phyloP scores from a whole-genome alignment of 305 asterid species.

The Solanum hybrid region DNA sequence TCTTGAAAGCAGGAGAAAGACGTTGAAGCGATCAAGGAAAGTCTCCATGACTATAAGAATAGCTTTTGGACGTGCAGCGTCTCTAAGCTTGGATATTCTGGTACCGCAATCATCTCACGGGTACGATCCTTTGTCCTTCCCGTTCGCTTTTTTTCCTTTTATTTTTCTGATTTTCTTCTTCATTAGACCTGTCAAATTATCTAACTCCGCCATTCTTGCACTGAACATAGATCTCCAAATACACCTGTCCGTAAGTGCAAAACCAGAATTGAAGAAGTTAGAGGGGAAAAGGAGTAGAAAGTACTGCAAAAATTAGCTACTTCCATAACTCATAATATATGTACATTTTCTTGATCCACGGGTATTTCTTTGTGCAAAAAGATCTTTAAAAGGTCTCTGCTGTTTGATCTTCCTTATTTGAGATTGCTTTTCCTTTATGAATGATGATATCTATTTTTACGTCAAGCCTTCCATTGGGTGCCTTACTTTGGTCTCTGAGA shows the following conservation, averaged over 20 bases:
- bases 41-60: conserved; percentile 64
- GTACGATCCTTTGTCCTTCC: conserved; percentile 27
- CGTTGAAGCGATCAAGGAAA: conserved; percentile 58
- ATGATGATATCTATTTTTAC: not conserved
- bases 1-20: conserved; percentile 68
- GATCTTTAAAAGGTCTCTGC: not conserved
- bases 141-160: not conserved
- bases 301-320: not conserved
- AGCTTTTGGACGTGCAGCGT: conserved; percentile 93
- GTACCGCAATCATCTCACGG: conserved; percentile 88
- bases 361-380: not conserved
- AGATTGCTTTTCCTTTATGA: not conserved
- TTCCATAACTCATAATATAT: not conserved
- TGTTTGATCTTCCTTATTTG: not conserved
- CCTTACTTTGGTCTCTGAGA: not conserved
- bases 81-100: conserved; percentile 87
- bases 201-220: not conserved
- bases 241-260: not conserved
- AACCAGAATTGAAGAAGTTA: not conserved
- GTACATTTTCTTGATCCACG: not conserved
- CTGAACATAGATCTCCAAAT: not conserved
- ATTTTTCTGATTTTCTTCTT: not conserved
- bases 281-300: not conserved
- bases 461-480: not conserved
- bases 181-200: not conserved